Evolutionary conservation across 495 filamentous ascomycete genomes (phyloP).

Genomic region (Ramalina peruviana): DNA sequence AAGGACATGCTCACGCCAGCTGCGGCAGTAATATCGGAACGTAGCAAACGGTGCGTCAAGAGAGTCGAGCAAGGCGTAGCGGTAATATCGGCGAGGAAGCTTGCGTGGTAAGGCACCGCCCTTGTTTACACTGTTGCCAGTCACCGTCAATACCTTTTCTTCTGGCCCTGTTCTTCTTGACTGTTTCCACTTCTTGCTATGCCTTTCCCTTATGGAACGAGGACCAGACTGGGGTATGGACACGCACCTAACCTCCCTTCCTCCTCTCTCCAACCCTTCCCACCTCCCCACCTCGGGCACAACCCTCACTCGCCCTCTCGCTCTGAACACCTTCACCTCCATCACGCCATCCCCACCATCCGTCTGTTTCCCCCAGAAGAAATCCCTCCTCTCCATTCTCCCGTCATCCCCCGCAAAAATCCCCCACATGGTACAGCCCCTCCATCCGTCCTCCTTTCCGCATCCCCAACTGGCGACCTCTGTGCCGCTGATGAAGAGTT

Average conservation of each 20-base stretch:
- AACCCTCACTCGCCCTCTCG: slow-evolving; percentile 22
- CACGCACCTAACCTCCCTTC: neutral
- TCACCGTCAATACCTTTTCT: neutral
- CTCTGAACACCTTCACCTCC: slow-evolving; percentile 25
- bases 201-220: too few relatives aligned
- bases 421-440: slow-evolving; percentile 28
- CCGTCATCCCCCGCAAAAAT: slow-evolving; percentile 14
- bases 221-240: too few relatives aligned
- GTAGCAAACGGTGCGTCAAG: slow-evolving; percentile 27
- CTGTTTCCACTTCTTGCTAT: too few relatives aligned
- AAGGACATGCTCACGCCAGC: slow-evolving; percentile 7
- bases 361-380: neutral
- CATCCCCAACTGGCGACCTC: slow-evolving; percentile 27
- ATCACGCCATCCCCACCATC: slow-evolving; percentile 11
- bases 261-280: neutral
- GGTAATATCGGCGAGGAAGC: slow-evolving; percentile 27
- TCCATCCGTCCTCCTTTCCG: slow-evolving; percentile 22
- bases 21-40: slow-evolving; percentile 25
- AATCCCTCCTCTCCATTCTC: neutral
- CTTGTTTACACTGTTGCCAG: slow-evolving; percentile 19
- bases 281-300: slow-evolving; percentile 13
- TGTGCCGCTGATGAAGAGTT: slow-evolving; percentile 24
- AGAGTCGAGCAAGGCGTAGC: slow-evolving; percentile 28
- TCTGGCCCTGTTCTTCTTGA: neutral
- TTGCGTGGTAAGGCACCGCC: slow-evolving; percentile 18